Conservation (phyloP, 768 basidiomycete species). For the Multifurca ochricompacta region DNA sequence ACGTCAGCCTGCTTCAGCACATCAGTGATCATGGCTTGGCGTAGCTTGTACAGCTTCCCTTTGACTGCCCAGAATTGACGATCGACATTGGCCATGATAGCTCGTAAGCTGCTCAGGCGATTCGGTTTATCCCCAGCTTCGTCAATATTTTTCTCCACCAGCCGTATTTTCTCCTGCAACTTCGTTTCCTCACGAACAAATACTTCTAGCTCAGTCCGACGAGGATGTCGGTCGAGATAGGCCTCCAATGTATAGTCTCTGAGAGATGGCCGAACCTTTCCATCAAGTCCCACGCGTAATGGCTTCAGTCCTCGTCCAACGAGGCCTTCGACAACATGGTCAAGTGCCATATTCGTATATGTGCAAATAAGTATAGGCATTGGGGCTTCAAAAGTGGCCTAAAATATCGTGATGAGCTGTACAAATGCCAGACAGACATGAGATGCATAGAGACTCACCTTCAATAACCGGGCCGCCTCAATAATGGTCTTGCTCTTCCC, state of each 20-base stretch:
- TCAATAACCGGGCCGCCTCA: slow-evolving; percentile 74
- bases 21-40: slow-evolving; percentile 57
- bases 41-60: slow-evolving; percentile 43
- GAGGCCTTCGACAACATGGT: slow-evolving; percentile 79
- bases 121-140: neutral
- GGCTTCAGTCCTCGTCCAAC: slow-evolving; percentile 55
- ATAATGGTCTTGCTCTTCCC: slow-evolving; percentile 92
- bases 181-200: slow-evolving; percentile 35
- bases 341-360: slow-evolving; percentile 89
- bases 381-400: slow-evolving; percentile 74
- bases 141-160: slow-evolving; percentile 2
- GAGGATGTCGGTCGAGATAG: slow-evolving; percentile 54
- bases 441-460: slow-evolving; percentile 34
- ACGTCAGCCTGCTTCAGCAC: slow-evolving; percentile 64
- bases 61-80: slow-evolving; percentile 30
- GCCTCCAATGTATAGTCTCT: slow-evolving; percentile 52
- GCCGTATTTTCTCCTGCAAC: slow-evolving; percentile 23
- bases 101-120: slow-evolving; percentile 28
- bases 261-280: slow-evolving; percentile 51
- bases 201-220: slow-evolving; percentile 37
- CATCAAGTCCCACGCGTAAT: slow-evolving; percentile 63
- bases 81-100: slow-evolving; percentile 24
- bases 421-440: neutral
- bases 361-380: slow-evolving; percentile 87
- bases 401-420: slow-evolving; percentile 9